These are phyloP conservation scores for Huiozyma naganishii DNA, from an alignment of 805 yeast genomes.

Conservation along the genomic window DNA sequence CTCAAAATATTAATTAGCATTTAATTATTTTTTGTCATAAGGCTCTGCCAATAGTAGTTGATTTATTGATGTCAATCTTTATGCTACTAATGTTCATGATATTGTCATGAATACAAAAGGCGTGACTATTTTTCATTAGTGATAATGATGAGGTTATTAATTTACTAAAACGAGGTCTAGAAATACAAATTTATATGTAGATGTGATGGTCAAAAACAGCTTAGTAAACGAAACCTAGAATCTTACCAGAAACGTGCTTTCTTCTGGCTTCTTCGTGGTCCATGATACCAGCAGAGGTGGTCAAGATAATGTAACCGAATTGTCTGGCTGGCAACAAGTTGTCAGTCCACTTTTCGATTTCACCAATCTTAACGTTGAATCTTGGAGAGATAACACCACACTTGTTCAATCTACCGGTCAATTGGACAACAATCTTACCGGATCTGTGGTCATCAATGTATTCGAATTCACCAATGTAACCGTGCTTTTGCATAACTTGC, in stretches of 20 bases:
- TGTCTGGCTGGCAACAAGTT: conserved; percentile 98
- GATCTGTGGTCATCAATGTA: conserved; percentile 98
- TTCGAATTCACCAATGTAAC: conserved; percentile 96
- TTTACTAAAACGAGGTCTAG: not conserved
- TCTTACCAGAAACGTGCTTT: conserved; percentile 98
- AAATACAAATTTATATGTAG: not conserved
- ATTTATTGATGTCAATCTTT: no score
- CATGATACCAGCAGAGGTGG: conserved; percentile 99
- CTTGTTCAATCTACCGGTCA: conserved; percentile 96
- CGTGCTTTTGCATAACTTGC: conserved; percentile 95
- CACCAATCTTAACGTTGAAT: conserved; percentile 89
- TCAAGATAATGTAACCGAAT: conserved; percentile 93
- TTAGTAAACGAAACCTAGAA: conserved; percentile 93
- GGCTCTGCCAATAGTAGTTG: no score
- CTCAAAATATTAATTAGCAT: not conserved
- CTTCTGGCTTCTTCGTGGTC: conserved; percentile 99
- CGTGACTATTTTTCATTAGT: no score
- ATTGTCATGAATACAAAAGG: no score
- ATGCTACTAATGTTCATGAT: no score
- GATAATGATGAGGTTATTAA: no score
- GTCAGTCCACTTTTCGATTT: conserved; percentile 96
- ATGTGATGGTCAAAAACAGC: not conserved
- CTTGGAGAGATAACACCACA: conserved; percentile 98
- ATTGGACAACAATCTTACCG: conserved; percentile 91
- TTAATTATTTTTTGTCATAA: not conserved